Percentiles rank a stretch among this genome's conserved stretches.
phyloP scores from a whole-genome alignment of 768 basidiomycete species.

The Panus rudis region DNA sequence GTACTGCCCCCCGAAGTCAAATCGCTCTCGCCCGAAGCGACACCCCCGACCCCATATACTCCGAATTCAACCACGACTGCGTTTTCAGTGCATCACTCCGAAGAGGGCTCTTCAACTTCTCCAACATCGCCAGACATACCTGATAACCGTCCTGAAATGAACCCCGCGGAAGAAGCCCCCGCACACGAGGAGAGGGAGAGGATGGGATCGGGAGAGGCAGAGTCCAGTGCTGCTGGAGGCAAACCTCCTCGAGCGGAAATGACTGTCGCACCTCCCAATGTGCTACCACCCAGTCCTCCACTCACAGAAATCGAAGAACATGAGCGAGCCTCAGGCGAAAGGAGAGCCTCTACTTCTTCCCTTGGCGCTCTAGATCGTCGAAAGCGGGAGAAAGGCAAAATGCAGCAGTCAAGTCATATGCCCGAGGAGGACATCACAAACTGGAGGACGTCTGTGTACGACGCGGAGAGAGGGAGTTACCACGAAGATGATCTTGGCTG shows the following conservation, averaged over 20 bases:
- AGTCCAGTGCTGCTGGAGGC: neutral
- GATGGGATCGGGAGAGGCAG: conserved; percentile 3
- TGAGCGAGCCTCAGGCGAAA: conserved; percentile 7
- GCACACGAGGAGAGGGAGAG: conserved; percentile 7
- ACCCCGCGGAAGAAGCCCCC: neutral
- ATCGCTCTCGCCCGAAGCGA: neutral
- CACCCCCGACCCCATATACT: conserved; percentile 10
- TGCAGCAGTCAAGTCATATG: conserved; percentile 1
- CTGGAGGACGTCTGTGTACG: conserved; percentile 9
- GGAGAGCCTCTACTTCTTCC: neutral
- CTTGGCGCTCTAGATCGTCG: neutral
- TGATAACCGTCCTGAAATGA: neutral
- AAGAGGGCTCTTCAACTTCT: neutral
- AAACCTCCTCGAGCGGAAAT: conserved; percentile 10
- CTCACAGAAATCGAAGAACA: conserved; percentile 21
- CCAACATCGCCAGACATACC: conserved; percentile 1
- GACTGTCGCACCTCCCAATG: conserved; percentile 15
- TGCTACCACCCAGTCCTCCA: conserved; percentile 25
- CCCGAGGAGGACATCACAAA: conserved; percentile 14
- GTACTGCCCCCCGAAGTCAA: conserved; percentile 8
- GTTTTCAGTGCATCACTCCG: conserved; percentile 3
- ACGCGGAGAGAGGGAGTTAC: conserved; percentile 7
- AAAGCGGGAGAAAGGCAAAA: neutral
- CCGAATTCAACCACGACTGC: conserved; percentile 6
- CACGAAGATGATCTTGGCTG: conserved; percentile 13